Base-by-base conservation (phyloP, 495 filamentous ascomycete species). In the Parathielavia hyrcaniae region DNA sequence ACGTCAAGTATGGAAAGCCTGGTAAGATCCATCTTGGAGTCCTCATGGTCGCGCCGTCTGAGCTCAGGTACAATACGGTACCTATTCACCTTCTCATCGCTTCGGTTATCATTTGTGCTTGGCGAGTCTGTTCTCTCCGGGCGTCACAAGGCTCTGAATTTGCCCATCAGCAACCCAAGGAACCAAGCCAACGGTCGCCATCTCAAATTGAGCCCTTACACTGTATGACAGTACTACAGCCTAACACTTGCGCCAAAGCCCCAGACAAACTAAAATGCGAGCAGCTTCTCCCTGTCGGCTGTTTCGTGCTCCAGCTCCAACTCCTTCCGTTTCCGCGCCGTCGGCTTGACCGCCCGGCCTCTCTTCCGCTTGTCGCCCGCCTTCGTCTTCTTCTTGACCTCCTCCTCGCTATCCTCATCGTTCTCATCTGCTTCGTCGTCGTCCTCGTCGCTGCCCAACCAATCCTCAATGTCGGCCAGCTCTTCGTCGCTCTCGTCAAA, bases 241-340 rank as follows among this genome's bases (percentile, higher is more conserved):
- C 45, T 19, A 23, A 49, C 49, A 19, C 54, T 52, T 38, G 6
- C 50, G 6, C 38, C 45, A 44, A 35, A 26, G 38, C n/a, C 47
- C 14, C 38, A 46, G 6, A 52, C 43, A 36, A 55, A 56, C 12
- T 76, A 78, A 53, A 77, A 78, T 19, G 71, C 73, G 53, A 77
- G 67, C 59, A 77, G 53, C 49, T 69, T 70, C 56, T 64, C 46
- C 66, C 67, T 62, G 39, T 75, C 72, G 3, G 26, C 26, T 32
- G 70, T 77, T 68, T 88, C 86, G 12, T 78, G 79, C 64, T 89
- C 86, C 59, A 86, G 85, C 72, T 90, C 87, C 58, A 88, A 83
- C 74, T 88, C 86, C 62, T 83, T 76, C 34, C 76, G 77, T 75
- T 89, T 89, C 77, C 85, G 79, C 36, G 84, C 77, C 70, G 83